Base-by-base conservation (phyloP, 2,329 filamentous ascomycete species). In the Hansfordia pulvinata region DNA sequence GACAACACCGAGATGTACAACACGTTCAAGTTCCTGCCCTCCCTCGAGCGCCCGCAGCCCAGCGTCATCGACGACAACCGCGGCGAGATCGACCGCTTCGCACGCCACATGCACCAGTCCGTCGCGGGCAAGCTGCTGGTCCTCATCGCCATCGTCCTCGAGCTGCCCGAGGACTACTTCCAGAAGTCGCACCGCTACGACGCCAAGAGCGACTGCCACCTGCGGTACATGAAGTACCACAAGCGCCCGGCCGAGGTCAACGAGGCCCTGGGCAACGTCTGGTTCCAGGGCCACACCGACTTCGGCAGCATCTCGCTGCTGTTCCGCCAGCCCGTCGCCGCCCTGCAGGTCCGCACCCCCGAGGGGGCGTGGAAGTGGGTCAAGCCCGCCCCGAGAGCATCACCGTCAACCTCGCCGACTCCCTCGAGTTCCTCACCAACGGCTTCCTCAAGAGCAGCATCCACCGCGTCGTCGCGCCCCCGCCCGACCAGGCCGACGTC, bases 241-340 rank as follows among this genome's bases (percentile, higher is more conserved):
- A 37, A 39, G 6, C 37, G 39, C 13, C n/a, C 35, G 3, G 34
- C 32, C 19, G 31, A 38, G 16, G 39, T 32, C 9, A 36, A 39
- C 41, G 22, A 35, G 8, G 39, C 37, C 15, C 37, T 50, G 4
- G 45, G 45, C 0, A 46, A 54, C 17, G 32, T 41, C 20, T 43
- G 39, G 40, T 36, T 39, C 1, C 34, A 34, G 21, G 42, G 40
- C 3, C 42, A 44, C 14, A 46, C 41, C 8, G 42, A 46, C 27
- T 46, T 43, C 17, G 42, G 42, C 11, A 43, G 35, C 25, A 44
- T 69, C 1, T 69, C 65, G 0, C 45, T 70, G 5, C 52, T 71
- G 1, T 70, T 71, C 48, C 56, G 63, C 2, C 65, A 70, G 32
- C 65, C 64, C 0, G 54, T 71, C 10, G 61, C 64, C 0, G 64